These are phyloP conservation scores for Naganishia cerealis DNA, from an alignment of 1,284 basidiomycete species.

Conservation along the genomic window DNA sequence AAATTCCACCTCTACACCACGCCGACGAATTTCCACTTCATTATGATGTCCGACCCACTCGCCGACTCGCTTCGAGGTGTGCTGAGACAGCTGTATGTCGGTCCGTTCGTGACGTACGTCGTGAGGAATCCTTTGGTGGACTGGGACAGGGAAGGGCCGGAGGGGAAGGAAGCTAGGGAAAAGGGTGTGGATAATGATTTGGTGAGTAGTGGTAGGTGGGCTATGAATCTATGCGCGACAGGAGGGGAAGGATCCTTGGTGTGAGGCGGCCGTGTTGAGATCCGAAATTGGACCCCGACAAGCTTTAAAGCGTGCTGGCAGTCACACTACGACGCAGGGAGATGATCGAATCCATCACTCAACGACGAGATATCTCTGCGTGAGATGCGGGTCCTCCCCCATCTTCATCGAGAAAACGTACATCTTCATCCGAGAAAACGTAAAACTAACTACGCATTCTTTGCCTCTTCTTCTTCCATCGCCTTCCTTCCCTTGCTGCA, in stretches of 20 bases:
- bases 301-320: no score
- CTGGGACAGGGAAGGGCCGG: conserved; percentile 66
- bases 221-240: neutral
- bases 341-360: no score
- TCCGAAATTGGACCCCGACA: no score
- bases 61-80: conserved; percentile 79
- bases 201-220: conserved; percentile 39
- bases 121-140: conserved; percentile 78
- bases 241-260: neutral
- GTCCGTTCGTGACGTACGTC: conserved; percentile 89
- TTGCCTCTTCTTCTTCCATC: neutral
- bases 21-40: conserved; percentile 87
- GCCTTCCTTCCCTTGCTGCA: no score
- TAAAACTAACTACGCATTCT: conserved; percentile 7
- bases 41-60: conserved; percentile 85
- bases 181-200: conserved; percentile 83
- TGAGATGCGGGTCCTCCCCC: neutral
- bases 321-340: no score
- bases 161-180: conserved; percentile 46
- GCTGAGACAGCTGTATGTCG: conserved; percentile 84
- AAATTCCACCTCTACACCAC: conserved; percentile 92
- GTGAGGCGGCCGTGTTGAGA: neutral
- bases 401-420: neutral
- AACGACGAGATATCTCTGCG: no score
- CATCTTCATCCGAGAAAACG: neutral